Conservation (phyloP, 192 early-diverging fungal genomes). For the Mortierella claussenii region DNA sequence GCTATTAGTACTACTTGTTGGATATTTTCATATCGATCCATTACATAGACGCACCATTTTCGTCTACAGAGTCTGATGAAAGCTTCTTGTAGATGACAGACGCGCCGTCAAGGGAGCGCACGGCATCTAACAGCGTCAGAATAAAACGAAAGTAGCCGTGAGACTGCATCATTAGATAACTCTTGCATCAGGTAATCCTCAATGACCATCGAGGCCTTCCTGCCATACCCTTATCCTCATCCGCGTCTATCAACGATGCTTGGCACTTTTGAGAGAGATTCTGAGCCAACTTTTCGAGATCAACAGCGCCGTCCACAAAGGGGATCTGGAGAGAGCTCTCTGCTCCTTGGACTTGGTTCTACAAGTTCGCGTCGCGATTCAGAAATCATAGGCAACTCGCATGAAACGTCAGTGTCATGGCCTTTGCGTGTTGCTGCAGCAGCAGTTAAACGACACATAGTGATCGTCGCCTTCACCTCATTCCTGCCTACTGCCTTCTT, state of each 20-base stretch:
- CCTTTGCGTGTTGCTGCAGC: too few species aligned
- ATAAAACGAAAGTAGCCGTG: neutral
- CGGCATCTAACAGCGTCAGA: constrained; percentile 5
- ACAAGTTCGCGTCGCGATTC: neutral
- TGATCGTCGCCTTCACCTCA: too few species aligned
- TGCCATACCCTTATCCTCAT: constrained; percentile 1
- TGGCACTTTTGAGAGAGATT: constrained; percentile 38
- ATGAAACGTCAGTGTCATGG: too few species aligned
- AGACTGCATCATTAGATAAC: too few species aligned
- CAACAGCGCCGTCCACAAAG: constrained; percentile 37
- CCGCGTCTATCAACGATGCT: constrained; percentile 10
- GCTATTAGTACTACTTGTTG: too few species aligned
- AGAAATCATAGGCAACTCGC: neutral
- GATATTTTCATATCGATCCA: too few species aligned
- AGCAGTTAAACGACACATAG: too few species aligned
- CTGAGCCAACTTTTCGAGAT: constrained; percentile 33
- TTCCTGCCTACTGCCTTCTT: too few species aligned
- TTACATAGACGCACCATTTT: constrained; percentile 41
- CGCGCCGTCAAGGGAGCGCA: constrained; percentile 9
- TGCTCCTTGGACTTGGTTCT: constrained; percentile 38
- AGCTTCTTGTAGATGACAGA: constrained; percentile 44
- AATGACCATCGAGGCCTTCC: too few species aligned
- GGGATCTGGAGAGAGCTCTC: constrained; percentile 42
- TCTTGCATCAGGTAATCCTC: too few species aligned
- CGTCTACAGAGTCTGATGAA: constrained; percentile 8